Percentiles rank a stretch among this genome's conserved stretches.
Evolutionary conservation across 2,329 filamentous ascomycete species (phyloP).

Genomic region (Apiospora kogelbergensis): DNA sequence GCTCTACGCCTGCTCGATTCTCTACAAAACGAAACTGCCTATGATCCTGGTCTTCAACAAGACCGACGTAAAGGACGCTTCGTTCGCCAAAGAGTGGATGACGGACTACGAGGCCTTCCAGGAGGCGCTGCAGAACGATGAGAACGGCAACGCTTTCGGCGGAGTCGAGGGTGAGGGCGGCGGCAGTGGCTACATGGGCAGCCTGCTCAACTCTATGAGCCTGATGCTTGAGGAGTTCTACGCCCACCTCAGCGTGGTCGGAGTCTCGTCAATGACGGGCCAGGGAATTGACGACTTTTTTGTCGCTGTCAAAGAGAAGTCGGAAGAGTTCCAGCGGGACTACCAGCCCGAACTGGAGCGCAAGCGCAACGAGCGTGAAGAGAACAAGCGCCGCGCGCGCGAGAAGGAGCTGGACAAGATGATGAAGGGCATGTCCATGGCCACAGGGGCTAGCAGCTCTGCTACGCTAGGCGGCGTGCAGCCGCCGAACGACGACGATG

Average conservation of each 20-base stretch:
- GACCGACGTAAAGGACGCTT: conserved; percentile 89
- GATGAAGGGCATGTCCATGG: conserved; percentile 84
- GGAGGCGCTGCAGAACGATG: conserved; percentile 76
- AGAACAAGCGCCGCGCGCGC: conserved; percentile 67
- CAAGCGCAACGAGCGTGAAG: conserved; percentile 71
- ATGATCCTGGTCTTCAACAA: conserved; percentile 99
- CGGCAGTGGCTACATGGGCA: conserved; percentile 92
- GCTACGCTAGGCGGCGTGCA: background rate
- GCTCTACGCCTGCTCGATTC: conserved; percentile 97
- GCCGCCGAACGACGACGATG: conserved; percentile 45
- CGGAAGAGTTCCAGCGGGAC: conserved; percentile 82
- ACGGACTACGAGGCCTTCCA: conserved; percentile 98
- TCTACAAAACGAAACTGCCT: conserved; percentile 97
- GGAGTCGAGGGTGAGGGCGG: conserved; percentile 58
- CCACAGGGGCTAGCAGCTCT: conserved; percentile 23
- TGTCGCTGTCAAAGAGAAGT: conserved; percentile 81
- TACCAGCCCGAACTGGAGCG: conserved; percentile 91
- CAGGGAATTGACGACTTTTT: conserved; percentile 94
- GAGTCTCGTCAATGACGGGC: conserved; percentile 89
- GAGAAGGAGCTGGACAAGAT: conserved; percentile 86
- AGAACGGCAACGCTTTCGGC: conserved; percentile 74
- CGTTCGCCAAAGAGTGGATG: conserved; percentile 98
- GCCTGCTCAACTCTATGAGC: conserved; percentile 95
- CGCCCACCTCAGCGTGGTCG: conserved; percentile 87
- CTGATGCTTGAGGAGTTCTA: conserved; percentile 98